Evolutionary conservation across 768 basidiomycete genomes (phyloP), one percentile per base, ranked within the genome.

Genomic region (Rhodocollybia butyracea): DNA sequence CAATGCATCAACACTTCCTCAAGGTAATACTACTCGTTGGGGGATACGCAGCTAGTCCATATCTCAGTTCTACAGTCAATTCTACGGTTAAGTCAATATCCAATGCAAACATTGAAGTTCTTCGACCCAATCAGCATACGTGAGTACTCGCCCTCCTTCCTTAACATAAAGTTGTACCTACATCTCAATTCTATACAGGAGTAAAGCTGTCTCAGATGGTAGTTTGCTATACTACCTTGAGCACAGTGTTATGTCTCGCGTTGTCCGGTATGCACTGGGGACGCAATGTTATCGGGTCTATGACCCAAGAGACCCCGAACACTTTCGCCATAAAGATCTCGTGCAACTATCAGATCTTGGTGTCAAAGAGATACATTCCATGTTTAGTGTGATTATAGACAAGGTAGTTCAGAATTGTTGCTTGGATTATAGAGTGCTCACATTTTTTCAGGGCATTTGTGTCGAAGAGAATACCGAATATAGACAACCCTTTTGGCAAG

Each of bases 11-110:
- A 17, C 5, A 10, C 6, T 46, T 47, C 26, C 19, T n/a, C n/a
- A 13, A 45, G 39, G 40, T 54, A 17, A 57, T 65, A n/a, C 66
- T 67, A 52, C 73, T 85, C 1, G 82, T 85, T 3, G 83, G 83
- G 22, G 83, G 82, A 0, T 84, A 84, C 62, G 77, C 80, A 13
- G 80, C 81, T 1, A 83, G 77, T 55, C 78, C 82, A 48, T 84
- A 77, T 72, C 61, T 85, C n/a, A 79, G 73, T 60, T 63, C 66
- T 2, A 68, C 70, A 46, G 72, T 84, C 2, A 73, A 73, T n/a
- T n/a, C n/a, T n/a, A n/a, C n/a, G n/a, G n/a, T n/a, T n/a, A n/a
- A n/a, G 38, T 65, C 68, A 4, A 59, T 67, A 5, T 10, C 67
- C 68, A 5, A 60, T 68, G 7, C 61, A 70, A 0, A 72, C 74